phyloP scores from a whole-genome alignment of 176 grass and related monocot genomes.

The Dendrocalamus sinicus region DNA sequence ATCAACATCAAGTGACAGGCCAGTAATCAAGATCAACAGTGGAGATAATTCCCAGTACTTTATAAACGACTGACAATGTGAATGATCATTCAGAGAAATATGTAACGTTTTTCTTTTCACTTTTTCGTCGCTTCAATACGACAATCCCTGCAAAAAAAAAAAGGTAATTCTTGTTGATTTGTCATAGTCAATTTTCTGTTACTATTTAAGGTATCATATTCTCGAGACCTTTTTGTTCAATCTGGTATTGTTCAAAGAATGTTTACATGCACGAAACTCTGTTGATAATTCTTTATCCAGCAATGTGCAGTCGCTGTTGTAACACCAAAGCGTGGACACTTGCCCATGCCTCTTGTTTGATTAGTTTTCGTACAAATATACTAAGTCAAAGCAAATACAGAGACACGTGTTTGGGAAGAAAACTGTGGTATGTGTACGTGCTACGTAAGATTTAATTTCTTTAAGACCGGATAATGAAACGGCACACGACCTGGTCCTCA shows the following conservation, averaged over 20 bases:
- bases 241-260: background rate
- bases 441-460: too few relatives aligned
- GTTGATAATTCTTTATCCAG: constrained; percentile 24
- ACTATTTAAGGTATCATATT: constrained; percentile 3
- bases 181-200: constrained; percentile 9
- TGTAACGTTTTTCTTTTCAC: background rate
- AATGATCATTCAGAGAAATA: background rate
- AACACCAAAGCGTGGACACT: constrained; percentile 35
- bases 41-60: background rate
- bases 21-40: background rate
- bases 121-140: background rate
- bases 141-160: background rate
- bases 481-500: too few relatives aligned
- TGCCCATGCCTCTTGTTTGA: background rate
- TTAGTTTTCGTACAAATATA: too few relatives aligned
- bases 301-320: constrained; percentile 41
- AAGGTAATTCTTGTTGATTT: background rate
- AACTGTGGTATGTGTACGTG: too few relatives aligned
- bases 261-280: constrained; percentile 31
- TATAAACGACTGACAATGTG: background rate
- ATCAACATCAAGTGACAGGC: background rate
- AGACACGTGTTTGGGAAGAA: too few relatives aligned
- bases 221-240: constrained; percentile 1
- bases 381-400: too few relatives aligned
- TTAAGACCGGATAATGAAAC: too few relatives aligned